Conservation (phyloP, 2,329 filamentous ascomycete genomes). For the Ophiostoma ulmi region DNA sequence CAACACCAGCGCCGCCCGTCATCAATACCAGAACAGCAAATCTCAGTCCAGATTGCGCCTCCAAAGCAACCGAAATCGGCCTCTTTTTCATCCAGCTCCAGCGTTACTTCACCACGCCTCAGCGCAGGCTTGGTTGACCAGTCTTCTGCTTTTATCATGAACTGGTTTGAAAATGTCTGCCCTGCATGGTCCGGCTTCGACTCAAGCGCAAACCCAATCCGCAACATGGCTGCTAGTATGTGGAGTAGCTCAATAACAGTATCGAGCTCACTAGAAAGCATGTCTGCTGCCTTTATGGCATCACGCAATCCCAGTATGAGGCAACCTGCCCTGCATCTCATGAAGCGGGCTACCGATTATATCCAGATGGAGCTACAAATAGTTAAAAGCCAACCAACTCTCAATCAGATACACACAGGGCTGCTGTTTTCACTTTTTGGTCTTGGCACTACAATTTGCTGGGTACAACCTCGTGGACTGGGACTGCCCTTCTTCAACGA, state of each 20-base stretch:
- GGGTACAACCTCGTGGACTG: constrained; percentile 1
- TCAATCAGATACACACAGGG: constrained; percentile 10
- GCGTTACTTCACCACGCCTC: not conserved
- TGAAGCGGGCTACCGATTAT: constrained; percentile 13
- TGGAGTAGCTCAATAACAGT: constrained; percentile 13
- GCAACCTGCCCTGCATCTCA: not conserved
- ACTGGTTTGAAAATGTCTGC: constrained; percentile 16
- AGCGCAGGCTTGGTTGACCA: constrained; percentile 8
- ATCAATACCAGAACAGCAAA: not conserved
- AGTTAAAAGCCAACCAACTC: not conserved
- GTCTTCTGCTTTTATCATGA: constrained; percentile 14
- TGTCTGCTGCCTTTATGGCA: constrained; percentile 15
- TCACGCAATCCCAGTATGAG: constrained; percentile 15
- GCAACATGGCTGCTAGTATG: constrained; percentile 16
- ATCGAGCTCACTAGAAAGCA: constrained; percentile 13
- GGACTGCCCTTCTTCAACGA: constrained; percentile 14
- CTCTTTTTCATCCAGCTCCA: not conserved
- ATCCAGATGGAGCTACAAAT: constrained; percentile 14
- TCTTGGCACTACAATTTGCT: constrained; percentile 10
- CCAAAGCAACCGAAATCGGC: not conserved
- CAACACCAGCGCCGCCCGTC: not conserved
- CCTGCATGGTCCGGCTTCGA: constrained; percentile 14
- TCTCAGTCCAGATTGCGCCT: not conserved
- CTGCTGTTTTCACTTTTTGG: constrained; percentile 11
- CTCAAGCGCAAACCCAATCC: constrained; percentile 7